Evolutionary conservation across 306 rosid species (phyloP), one percentile per base, ranked within the genome.

Genomic region (Fagus crenata): DNA sequence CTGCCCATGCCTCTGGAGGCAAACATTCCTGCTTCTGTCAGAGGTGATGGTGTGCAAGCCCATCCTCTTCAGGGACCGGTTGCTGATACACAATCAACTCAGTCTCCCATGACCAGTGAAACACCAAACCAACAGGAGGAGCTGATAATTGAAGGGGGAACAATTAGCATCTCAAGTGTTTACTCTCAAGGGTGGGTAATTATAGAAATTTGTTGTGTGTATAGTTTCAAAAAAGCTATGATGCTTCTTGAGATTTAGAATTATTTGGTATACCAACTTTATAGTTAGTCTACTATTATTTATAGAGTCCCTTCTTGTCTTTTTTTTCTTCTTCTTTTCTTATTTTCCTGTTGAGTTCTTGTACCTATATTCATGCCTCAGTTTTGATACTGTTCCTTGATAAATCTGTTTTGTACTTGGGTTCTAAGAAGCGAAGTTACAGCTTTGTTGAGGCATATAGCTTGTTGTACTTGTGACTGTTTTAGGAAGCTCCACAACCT

Each of bases 171-270:
- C 81, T 91, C 98, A 18, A 96, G 98, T 81, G 85, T 72, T 68
- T 96, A 96, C 91, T 92, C 99, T 73, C 96, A 91, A 86, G 98
- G 92, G 99, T 96, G 81, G 64, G 98, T 87, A 28, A 8, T 84
- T 78, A 41, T 80, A 46, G 49, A 41, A 71, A 60, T 31, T 73
- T 40, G 63, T 64, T 12, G 41, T 8, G 49, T 75, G 53, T 17
- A 49, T 64, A 22, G 15, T 31, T 56, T 5, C 67, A 18, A 9
- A 22, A 6, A 61, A 36, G 40, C 43, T 81, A 49, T 28, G 35
- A 39, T 63, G 70, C 4, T 72, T 77, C 6, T 67, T 63, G 42
- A 41, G 22, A 72, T 67, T 77, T 51, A 41, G 53, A 32, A 53
- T 77, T 49, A 40, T 42, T 33, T 69, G 55, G 49, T 39, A 53